Evolutionary conservation across 805 yeast species (phyloP).

Genomic region (Candida oleophila): DNA sequence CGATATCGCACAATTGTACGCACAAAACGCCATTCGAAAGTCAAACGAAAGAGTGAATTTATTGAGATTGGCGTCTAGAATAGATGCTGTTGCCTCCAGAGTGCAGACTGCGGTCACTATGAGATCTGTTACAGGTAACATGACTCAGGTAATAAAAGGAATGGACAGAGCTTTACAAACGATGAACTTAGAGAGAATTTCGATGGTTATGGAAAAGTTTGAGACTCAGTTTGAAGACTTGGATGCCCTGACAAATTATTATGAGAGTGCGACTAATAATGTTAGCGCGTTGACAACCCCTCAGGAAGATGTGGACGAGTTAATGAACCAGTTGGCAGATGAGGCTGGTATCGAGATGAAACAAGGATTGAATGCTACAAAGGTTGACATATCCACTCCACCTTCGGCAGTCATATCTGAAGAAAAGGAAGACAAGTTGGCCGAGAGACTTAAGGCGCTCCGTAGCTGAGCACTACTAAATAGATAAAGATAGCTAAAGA

Average conservation of each 20-base stretch:
- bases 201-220: slow-evolving; percentile 95
- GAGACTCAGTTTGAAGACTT: slow-evolving; percentile 94
- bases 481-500: no score
- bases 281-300: slow-evolving; percentile 90
- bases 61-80: slow-evolving; percentile 78
- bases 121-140: slow-evolving; percentile 91
- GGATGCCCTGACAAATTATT: slow-evolving; percentile 90
- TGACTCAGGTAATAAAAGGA: slow-evolving; percentile 89
- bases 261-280: slow-evolving; percentile 84
- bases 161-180: slow-evolving; percentile 96
- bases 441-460: slow-evolving; percentile 85
- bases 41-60: slow-evolving; percentile 81
- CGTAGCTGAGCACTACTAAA: slow-evolving; percentile 1
- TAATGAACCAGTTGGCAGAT: slow-evolving; percentile 91
- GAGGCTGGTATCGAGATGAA: slow-evolving; percentile 94
- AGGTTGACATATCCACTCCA: slow-evolving; percentile 45
- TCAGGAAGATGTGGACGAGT: slow-evolving; percentile 89
- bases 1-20: slow-evolving; percentile 91
- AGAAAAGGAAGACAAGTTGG: slow-evolving; percentile 83
- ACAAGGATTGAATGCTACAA: slow-evolving; percentile 74
- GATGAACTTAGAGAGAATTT: slow-evolving; percentile 91
- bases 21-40: slow-evolving; percentile 94
- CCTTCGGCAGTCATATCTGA: slow-evolving; percentile 43
- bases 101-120: slow-evolving; percentile 98
- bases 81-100: slow-evolving; percentile 93